These are phyloP conservation scores for Pezicula radicicola DNA, from an alignment of 2,329 filamentous ascomycete genomes.

Conservation along the genomic window DNA sequence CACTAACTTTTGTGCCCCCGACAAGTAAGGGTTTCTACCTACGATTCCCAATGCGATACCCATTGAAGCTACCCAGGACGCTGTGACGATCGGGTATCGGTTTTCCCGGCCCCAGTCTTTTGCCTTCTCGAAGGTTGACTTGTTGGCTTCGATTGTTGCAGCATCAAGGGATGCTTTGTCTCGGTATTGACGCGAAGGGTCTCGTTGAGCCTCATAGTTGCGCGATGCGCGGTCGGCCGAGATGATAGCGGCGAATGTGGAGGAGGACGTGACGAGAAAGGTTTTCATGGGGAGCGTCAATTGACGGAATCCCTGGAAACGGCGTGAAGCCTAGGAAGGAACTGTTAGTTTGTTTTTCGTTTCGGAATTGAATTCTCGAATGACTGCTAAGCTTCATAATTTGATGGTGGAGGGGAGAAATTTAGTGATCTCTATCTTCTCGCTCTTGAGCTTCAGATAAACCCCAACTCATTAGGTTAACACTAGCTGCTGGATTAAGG, in stretches of 20 bases:
- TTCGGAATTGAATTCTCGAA: too few relatives aligned
- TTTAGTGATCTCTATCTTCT: too few relatives aligned
- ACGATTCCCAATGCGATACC: conserved; percentile 60
- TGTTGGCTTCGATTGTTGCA: conserved; percentile 19
- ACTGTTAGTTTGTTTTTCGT: background rate
- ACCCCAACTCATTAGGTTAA: too few relatives aligned
- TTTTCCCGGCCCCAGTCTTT: conserved; percentile 70
- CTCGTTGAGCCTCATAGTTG: conserved; percentile 58
- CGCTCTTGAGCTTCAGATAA: too few relatives aligned
- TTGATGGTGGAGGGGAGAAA: too few relatives aligned
- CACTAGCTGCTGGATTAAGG: too few relatives aligned
- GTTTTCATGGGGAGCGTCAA: conserved; percentile 88
- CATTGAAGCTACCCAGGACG: conserved; percentile 65
- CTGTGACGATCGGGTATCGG: conserved; percentile 67
- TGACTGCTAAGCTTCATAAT: too few relatives aligned
- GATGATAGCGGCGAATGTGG: conserved; percentile 86
- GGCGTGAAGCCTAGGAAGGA: conserved; percentile 39
- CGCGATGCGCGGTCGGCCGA: conserved; percentile 75
- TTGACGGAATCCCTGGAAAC: conserved; percentile 72
- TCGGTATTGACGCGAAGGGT: conserved; percentile 30
- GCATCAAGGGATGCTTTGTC: conserved; percentile 21
- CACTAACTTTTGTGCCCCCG: conserved; percentile 65
- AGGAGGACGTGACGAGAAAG: conserved; percentile 80
- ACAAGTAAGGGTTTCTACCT: conserved; percentile 59
- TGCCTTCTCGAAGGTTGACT: conserved; percentile 56